Base-by-base conservation (phyloP, 2,329 filamentous ascomycete genomes). In the Lachnellula occidentalis region DNA sequence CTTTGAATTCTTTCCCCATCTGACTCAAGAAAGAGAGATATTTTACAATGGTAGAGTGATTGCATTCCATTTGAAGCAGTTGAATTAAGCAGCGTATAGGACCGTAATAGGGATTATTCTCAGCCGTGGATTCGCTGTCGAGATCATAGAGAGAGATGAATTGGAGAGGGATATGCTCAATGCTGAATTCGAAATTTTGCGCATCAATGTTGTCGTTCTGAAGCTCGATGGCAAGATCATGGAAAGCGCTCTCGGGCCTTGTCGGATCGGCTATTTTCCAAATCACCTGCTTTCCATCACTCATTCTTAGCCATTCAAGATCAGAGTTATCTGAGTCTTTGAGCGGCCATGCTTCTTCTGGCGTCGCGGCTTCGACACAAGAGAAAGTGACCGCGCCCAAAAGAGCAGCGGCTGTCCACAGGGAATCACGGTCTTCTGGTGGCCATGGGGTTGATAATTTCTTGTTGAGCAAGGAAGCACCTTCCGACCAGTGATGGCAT, bases 271-370 rank as follows among this genome's bases (percentile, higher is more conserved):
- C 70, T 0, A 83, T 64, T 1, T 72, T 64, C 75, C 76, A 83
- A 1, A 85, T 70, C 4, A 74, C 72, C 51, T 72, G 74, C 66
- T 86, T 85, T 0, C 79, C 79, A 12, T 79, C 74, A 54, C 72
- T 75, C 65, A 86, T 74, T 48, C 72, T 77, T 2, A 86, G 64
- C 83, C 82, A 87, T 61, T 79, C 73, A 1, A 86, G 70, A 57
- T 84, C 79, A 1, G 68, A 62, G 0, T 70, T 56, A 0, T 69
- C 69, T 0, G 71, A 65, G 2, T 68, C 58, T 37, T 72, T 76
- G 1, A 86, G 68, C 0, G 83, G 83, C 82, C 82, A 87, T 2
- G 77, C 72, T 52, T 78, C 66, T 48, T 75, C 67, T 0, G 78
- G 70, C 0, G 69, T 67, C 0, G 63, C 56, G 1, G 71, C 69